Base-by-base conservation (phyloP, 371 early-diverging fungal genomes). In the Zychaea mexicana region DNA sequence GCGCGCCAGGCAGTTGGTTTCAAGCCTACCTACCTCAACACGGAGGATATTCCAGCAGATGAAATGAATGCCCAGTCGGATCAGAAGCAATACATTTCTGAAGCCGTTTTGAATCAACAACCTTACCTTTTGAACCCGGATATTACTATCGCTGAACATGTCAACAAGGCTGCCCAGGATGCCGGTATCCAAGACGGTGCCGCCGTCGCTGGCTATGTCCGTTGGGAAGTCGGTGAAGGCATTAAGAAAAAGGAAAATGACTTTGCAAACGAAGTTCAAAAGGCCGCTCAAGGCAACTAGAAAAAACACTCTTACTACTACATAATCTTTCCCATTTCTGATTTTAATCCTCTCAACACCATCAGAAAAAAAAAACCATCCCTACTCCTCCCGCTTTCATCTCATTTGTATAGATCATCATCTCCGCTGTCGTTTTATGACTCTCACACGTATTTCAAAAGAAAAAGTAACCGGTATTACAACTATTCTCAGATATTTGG, bases 171-270 rank as follows among this genome's bases (percentile, higher is more conserved):
- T 17, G 73, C 73, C 21, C 67, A 68, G 28, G 70, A 70, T 13
- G 68, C 68, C 38, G 58, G 90, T 88, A 15, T 77, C 55, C 52
- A 83, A 86, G 71, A 89, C 79, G 62, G 78, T 89, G 68, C 80
- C 71, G 57, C 73, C 73, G 69, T 70, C 65, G 33, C 78, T n/a
- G 90, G 88, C 56, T 94, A 90, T 69, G 71, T 85, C 58, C 82
- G 97, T 60, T 91, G 85, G 82, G 91, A 91, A 77, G 89, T 89
- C 54, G 97, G 95, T 59, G 95, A 94, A 70, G 93, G 92, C 52
- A 87, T 94, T 64, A 90, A 89, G 57, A 92, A 92, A 75, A 82
- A 84, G 36, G 85, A 82, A 64, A 57, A 72, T 56, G 88, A 90
- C 77, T 94, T 95, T 83, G 92, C 88, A 15, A 88, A 89, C 38